Evolutionary conservation across 2,329 filamentous ascomycete genomes (phyloP).

Genomic region (Fusarium newnesense): DNA sequence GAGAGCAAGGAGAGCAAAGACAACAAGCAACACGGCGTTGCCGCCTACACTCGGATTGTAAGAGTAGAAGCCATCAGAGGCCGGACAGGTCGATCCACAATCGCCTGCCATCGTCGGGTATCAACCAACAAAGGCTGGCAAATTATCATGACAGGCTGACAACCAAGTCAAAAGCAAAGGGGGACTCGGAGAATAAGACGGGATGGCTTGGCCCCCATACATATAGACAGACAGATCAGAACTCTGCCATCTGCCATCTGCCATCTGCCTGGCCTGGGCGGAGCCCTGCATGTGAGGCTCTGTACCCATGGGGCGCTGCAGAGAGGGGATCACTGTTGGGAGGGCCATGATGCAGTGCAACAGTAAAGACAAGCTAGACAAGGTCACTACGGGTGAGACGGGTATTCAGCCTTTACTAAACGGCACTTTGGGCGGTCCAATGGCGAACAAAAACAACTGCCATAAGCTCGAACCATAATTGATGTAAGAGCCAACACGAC

Average conservation of each 20-base stretch:
- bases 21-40: conserved; percentile 53
- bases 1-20: conserved; percentile 55
- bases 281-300: conserved; percentile 43
- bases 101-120: conserved; percentile 48
- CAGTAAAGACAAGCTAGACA: conserved; percentile 25
- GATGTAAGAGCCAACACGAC: conserved; percentile 1
- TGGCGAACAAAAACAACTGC: conserved; percentile 28
- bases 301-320: conserved; percentile 33
- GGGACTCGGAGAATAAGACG: conserved; percentile 21
- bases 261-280: conserved; percentile 20
- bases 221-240: conserved; percentile 35
- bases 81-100: conserved; percentile 51
- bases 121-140: conserved; percentile 30
- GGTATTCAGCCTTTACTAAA: conserved; percentile 16
- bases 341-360: conserved; percentile 37
- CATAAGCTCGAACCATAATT: conserved; percentile 26
- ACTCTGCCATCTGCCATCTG: conserved; percentile 23
- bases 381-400: conserved; percentile 27
- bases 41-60: conserved; percentile 52
- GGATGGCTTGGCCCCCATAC: conserved; percentile 40
- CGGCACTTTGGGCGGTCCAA: conserved; percentile 18
- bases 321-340: conserved; percentile 30
- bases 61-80: conserved; percentile 50
- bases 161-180: conserved; percentile 19
- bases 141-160: conserved; percentile 42